These are phyloP conservation scores for Ogataea populi-albae DNA, from an alignment of 805 yeast genomes.

Conservation along the genomic window DNA sequence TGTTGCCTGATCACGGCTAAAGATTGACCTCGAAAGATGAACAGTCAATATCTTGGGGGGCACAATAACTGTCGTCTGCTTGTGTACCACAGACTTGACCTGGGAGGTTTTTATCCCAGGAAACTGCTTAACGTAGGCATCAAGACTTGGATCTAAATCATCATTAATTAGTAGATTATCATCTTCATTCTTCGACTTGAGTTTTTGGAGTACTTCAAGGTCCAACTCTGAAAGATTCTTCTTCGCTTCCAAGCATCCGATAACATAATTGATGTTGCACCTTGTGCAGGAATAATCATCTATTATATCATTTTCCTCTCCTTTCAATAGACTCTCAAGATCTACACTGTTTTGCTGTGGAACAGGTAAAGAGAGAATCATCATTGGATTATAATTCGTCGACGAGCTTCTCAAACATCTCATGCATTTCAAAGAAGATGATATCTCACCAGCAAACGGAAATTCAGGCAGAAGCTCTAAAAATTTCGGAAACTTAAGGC, in stretches of 20 bases:
- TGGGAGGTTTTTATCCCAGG: constrained; percentile 19
- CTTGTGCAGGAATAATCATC: constrained; percentile 77
- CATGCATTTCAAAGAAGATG: constrained; percentile 68
- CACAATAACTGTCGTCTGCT: constrained; percentile 55
- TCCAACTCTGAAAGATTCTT: constrained; percentile 26
- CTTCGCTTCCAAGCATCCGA: constrained; percentile 30
- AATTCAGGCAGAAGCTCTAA: constrained; percentile 48
- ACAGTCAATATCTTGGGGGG: constrained; percentile 72
- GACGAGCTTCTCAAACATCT: constrained; percentile 62
- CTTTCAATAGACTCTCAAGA: constrained; percentile 52
- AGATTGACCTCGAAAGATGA: constrained; percentile 86
- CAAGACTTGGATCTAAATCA: constrained; percentile 54
- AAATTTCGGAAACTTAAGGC: constrained; percentile 42
- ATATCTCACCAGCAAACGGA: constrained; percentile 69
- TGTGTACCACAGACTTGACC: constrained; percentile 64
- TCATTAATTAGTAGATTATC: constrained; percentile 54
- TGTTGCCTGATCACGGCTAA: constrained; percentile 59
- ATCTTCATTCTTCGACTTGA: constrained; percentile 36
- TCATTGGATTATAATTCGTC: constrained; percentile 56
- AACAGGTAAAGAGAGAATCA: constrained; percentile 70
- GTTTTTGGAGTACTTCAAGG: constrained; percentile 30
- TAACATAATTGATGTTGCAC: constrained; percentile 55
- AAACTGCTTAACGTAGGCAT: constrained; percentile 46
- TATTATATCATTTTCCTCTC: constrained; percentile 62
- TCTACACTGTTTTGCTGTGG: constrained; percentile 48